These are phyloP conservation scores for Linderniella brevidens DNA, from an alignment of 257 asterid genomes.

Conservation along the genomic window DNA sequence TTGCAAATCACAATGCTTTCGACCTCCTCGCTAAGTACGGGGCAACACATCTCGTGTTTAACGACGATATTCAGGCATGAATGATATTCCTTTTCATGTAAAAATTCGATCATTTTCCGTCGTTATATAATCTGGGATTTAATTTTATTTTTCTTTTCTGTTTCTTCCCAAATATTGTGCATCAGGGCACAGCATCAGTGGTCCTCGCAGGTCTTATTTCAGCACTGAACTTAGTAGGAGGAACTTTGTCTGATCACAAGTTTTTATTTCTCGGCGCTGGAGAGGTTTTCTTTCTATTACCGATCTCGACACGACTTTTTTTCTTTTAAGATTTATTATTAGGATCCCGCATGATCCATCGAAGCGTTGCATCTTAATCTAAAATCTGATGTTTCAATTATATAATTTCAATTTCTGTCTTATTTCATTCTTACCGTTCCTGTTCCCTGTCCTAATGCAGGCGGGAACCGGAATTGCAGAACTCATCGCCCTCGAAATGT, in stretches of 20 bases:
- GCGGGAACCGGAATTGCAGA: conserved; percentile 99
- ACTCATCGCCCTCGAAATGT: conserved; percentile 92
- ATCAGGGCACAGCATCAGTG: conserved; percentile 93
- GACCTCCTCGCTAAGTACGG: conserved; percentile 90
- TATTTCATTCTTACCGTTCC: not conserved
- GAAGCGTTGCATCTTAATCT: not conserved
- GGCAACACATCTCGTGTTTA: conserved; percentile 77
- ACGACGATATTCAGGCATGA: conserved; percentile 84
- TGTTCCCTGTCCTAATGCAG: conserved; percentile 28
- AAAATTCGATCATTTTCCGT: not conserved
- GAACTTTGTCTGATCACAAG: conserved; percentile 67
- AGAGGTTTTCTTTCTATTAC: conserved; percentile 34
- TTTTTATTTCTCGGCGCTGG: conserved; percentile 97
- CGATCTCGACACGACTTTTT: not conserved
- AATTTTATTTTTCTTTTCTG: too few relatives aligned
- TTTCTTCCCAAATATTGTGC: not conserved
- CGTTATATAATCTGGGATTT: not conserved
- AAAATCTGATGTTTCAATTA: too few relatives aligned
- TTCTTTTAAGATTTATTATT: not conserved
- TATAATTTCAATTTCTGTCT: not conserved
- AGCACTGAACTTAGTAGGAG: conserved; percentile 63
- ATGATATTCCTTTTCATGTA: not conserved
- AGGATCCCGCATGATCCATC: not conserved
- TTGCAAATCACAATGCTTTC: conserved; percentile 94
- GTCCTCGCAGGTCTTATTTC: conserved; percentile 91